A percentile compares a stretch with the other conserved stretches of the same genome.
Evolutionary conservation across 2,329 filamentous ascomycete species (phyloP).

Genomic region (Fusarium odoratissimum): DNA sequence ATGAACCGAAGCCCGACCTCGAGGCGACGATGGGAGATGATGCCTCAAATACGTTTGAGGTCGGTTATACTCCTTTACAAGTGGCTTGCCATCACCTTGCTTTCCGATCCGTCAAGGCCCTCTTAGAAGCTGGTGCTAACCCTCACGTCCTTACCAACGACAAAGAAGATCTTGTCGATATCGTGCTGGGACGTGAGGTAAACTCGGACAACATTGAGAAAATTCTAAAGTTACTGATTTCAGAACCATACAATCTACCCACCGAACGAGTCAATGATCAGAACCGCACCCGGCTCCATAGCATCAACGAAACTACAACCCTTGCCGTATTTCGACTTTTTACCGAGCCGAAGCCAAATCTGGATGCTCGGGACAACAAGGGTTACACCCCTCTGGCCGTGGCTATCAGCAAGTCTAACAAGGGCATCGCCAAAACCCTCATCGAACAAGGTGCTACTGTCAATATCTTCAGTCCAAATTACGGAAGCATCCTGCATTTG

Average conservation of each 20-base stretch:
- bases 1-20: neutral
- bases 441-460: neutral
- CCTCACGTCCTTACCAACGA: neutral
- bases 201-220: neutral
- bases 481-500: neutral
- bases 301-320: neutral
- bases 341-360: neutral
- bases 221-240: neutral
- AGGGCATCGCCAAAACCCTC: neutral
- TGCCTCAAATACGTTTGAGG: neutral
- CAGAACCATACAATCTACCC: neutral
- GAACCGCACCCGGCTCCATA: neutral
- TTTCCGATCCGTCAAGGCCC: neutral
- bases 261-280: neutral
- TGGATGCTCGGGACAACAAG: neutral
- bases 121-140: neutral
- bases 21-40: neutral
- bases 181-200: neutral
- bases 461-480: neutral
- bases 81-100: neutral
- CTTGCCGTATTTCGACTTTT: neutral
- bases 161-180: neutral
- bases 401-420: neutral
- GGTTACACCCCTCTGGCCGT: neutral
- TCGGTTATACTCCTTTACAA: neutral